phyloP scores from a whole-genome alignment of 2,329 filamentous ascomycete species.

The Aspergillus oerlinghausenensis region DNA sequence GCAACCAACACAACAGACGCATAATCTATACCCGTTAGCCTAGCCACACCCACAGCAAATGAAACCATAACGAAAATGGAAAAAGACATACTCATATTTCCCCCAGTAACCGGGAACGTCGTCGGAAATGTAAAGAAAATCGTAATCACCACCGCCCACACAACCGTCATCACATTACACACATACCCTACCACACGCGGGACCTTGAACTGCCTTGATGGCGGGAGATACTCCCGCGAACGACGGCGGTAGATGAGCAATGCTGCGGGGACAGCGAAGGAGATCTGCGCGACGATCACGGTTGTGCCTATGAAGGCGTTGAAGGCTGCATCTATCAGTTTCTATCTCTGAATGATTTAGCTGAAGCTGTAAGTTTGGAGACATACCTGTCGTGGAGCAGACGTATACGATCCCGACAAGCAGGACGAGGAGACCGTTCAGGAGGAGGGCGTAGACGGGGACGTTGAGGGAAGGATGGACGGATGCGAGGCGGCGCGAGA shows the following conservation, averaged over 20 bases:
- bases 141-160: slow-evolving; percentile 17
- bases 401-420: slow-evolving; percentile 20
- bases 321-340: slow-evolving; percentile 12
- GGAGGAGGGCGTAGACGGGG: slow-evolving; percentile 13
- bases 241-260: slow-evolving; percentile 14
- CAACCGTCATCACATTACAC: slow-evolving; percentile 8
- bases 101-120: slow-evolving; percentile 12
- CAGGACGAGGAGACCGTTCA: slow-evolving; percentile 13
- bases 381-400: slow-evolving; percentile 17
- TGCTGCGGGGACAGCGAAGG: slow-evolving; percentile 16
- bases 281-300: slow-evolving; percentile 20
- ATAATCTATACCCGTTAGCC: slow-evolving; percentile 11
- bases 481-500: slow-evolving; percentile 14
- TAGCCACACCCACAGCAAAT: too few relatives aligned
- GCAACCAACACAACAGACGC: slow-evolving; percentile 14
- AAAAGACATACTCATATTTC: slow-evolving; percentile 20
- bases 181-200: slow-evolving; percentile 13
- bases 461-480: slow-evolving; percentile 11
- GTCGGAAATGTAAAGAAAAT: slow-evolving; percentile 20
- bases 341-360: not conserved
- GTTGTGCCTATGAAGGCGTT: slow-evolving; percentile 22
- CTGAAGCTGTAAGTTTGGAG: not conserved
- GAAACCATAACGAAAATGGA: not conserved
- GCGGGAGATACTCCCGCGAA: slow-evolving; percentile 12
- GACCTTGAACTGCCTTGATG: slow-evolving; percentile 11